Evolutionary conservation across 768 basidiomycete species (phyloP), one percentile per base, ranked within the genome.

Genomic region (Pleurotus djamor): DNA sequence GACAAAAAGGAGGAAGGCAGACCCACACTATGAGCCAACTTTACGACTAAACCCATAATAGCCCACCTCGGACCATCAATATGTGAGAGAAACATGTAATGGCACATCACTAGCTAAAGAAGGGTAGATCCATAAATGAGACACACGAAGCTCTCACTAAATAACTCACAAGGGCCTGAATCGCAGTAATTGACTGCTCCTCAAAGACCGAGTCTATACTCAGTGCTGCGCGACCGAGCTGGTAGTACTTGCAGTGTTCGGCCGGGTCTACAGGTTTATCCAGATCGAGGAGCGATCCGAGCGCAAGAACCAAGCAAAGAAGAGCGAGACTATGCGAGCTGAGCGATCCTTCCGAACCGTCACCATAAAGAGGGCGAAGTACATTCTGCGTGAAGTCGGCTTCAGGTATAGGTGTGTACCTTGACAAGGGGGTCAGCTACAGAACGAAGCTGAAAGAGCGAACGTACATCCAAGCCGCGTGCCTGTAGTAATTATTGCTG

Each of bases 391-490:
- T 77, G 62, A 86, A 86, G 58, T 88, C 86, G 17, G 67, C 64
- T 65, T 86, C 82, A 32, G 80, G 74, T 60, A 89, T 83, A n/a
- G 87, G 87, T 12, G 78, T 81, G 71, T 89, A 88, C 86, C 86
- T 88, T 61, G 14, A 48, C 7, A 58, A 28, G 37, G 48, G 32
- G 34, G 28, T 52, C 54, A 56, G 43, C n/a, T 36, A 57, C 58
- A 62, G 57, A 51, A 58, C 48, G 41, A 36, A 41, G 14, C 14
- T 36, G 36, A 14, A 28, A 44, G 57, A 35, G 52, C 28, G 64
- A 58, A 77, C 87, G 62, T 68, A 87, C 88, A 88, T 86, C 87
- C 87, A 89, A 50, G 84, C 86, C 52, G 84, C 86, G 68, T 88
- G 83, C 64, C 79, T 79, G 69, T 79, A 89, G 70, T 89, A 89